These are phyloP conservation scores for Crithidia bombi DNA, from an alignment of 208 protist genomes.

Conservation along the genomic window DNA sequence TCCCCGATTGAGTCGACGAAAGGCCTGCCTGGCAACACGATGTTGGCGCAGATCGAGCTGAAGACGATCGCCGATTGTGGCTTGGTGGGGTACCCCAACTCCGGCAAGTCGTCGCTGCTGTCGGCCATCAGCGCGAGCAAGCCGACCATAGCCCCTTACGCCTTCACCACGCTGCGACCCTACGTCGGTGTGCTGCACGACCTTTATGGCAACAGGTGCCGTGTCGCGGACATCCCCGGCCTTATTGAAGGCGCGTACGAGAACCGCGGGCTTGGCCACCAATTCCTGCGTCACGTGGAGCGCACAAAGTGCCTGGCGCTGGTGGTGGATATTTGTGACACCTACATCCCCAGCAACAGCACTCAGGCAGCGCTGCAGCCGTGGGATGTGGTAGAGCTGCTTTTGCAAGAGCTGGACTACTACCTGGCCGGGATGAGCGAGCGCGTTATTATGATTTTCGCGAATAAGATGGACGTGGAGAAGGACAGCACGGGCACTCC, in stretches of 20 bases:
- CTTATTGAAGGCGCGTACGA: constrained; percentile 93
- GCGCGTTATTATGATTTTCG: constrained; percentile 83
- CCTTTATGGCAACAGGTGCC: constrained; percentile 82
- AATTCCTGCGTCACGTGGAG: constrained; percentile 93
- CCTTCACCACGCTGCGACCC: constrained; percentile 92
- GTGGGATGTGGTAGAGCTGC: constrained; percentile 82
- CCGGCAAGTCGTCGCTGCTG: constrained; percentile 93
- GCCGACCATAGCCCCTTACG: constrained; percentile 85
- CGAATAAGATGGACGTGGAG: constrained; percentile 92
- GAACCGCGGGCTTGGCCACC: constrained; percentile 87
- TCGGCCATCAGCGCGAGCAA: constrained; percentile 87
- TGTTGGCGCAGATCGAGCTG: constrained; percentile 90
- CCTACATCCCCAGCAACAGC: constrained; percentile 49
- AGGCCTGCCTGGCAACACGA: constrained; percentile 90
- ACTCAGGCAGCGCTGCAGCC: constrained; percentile 48
- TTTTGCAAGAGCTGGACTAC: constrained; percentile 87
- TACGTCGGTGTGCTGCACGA: constrained; percentile 89
- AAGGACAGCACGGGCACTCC: constrained; percentile 51
- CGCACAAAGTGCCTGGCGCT: constrained; percentile 85
- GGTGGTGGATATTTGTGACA: constrained; percentile 90
- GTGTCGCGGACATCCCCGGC: constrained; percentile 90
- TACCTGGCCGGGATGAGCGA: constrained; percentile 77
- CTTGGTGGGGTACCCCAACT: constrained; percentile 93
- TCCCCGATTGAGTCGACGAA: constrained; percentile 89
- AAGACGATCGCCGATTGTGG: constrained; percentile 93